phyloP scores from a whole-genome alignment of 768 basidiomycete species.

The Dictyophora rubrovolvata region DNA sequence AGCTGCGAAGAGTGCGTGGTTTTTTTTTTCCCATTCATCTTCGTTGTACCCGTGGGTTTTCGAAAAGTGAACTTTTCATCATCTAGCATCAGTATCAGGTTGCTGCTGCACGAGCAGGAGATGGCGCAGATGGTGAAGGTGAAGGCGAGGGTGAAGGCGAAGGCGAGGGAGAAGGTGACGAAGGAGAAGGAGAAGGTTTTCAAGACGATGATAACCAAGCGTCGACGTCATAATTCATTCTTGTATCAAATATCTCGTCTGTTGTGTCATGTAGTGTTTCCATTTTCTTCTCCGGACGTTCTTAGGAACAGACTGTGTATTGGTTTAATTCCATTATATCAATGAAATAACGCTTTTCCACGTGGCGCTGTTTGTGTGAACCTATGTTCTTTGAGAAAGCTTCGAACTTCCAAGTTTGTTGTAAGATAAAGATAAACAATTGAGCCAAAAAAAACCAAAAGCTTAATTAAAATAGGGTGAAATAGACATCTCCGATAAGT shows the following conservation, averaged over 20 bases:
- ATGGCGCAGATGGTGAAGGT: slow-evolving; percentile 4
- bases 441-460: too few species aligned
- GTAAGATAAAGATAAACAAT: too few species aligned
- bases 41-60: background rate
- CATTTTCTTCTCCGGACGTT: background rate
- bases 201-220: slow-evolving; percentile 1
- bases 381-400: too few species aligned
- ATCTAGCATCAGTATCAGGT: slow-evolving; percentile 9
- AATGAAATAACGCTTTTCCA: too few species aligned
- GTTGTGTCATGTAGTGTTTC: slow-evolving; percentile 4
- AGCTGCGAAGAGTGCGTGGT: slow-evolving; percentile 61
- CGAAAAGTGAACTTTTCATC: background rate
- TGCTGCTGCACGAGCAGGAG: slow-evolving; percentile 8
- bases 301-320: too few species aligned
- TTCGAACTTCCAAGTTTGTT: too few species aligned
- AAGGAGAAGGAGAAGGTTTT: background rate
- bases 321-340: too few species aligned
- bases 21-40: background rate
- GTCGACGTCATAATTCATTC: background rate
- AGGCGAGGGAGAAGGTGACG: background rate
- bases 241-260: slow-evolving; percentile 6
- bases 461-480: too few species aligned
- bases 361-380: too few species aligned
- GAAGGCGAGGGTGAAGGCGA: slow-evolving; percentile 9
- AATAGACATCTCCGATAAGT: too few species aligned